Evolutionary conservation across 1,284 basidiomycete genomes (phyloP), one percentile per base, ranked within the genome.

Genomic region (Ganoderma lucidum): DNA sequence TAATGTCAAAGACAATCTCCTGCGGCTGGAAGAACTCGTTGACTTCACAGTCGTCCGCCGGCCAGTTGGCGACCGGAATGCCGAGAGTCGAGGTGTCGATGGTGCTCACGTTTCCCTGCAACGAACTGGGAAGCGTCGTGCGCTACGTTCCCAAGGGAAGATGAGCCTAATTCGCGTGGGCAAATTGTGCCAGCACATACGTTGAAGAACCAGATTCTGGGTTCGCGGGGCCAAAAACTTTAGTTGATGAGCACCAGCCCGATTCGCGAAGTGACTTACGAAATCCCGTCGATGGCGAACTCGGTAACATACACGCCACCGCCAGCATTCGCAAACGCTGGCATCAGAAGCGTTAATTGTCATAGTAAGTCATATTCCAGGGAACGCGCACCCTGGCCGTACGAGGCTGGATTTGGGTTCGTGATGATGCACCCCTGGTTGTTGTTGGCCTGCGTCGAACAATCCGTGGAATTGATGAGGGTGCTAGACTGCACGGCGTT

Each of bases 271-370:
- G 67, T 65, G 39, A 62, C 87, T 75, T 75, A 91, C 90, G 86
- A 89, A 41, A 93, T 88, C 19, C 90, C 92, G 60, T 75, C 82
- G 28, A 84, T 80, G 1, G 91, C 89, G 73, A 89, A 88, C 79
- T 94, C 92, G 6, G 91, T 90, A 35, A 93, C 88, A 73, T 86
- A 94, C 19, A 92, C 84, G 17, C 93, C 93, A 39, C 93, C 93
- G 15, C 88, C 87, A 4, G 84, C 85, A 3, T 80, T 79, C 8
- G 90, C 88, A 76, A 95, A 94, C 1, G 80, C 88, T 45, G 69
- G 44, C 42, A 64, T 42, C n/a, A 51, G 37, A n/a, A 44, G 15
- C 9, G 28, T 51, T 51, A 32, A 39, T 48, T 56, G 53, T 42
- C n/a, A 37, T 48, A 61, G 30, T 12, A 42, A 66, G 59, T 61